Evolutionary conservation across 1,284 basidiomycete genomes (phyloP), one percentile per base, ranked within the genome.

Genomic region (Moesziomyces sp.): DNA sequence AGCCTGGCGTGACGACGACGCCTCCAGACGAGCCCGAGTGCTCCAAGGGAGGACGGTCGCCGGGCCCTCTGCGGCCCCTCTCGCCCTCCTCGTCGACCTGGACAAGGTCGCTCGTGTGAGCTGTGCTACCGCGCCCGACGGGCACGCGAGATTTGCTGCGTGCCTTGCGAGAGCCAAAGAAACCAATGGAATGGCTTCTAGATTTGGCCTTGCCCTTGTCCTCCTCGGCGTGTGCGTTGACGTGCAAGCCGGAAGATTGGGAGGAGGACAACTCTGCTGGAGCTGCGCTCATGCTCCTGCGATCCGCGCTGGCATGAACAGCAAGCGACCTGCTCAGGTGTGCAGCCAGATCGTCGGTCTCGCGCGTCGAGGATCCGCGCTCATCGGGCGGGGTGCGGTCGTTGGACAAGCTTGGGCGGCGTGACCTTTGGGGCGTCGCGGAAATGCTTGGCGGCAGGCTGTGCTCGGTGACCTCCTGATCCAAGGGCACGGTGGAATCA

Each of bases 81-180:
- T 54, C 57, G 16, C 65, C 54, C 49, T 76, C 73, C 46, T 71
- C 73, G 19, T 75, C 60, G 9, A 75, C 73, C 42, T 69, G 58
- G 35, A 65, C 3, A 5, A 74, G 59, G 5, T 74, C 72, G 49
- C 51, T 61, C 2, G 59, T 38, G 19, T 74, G 72, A n/a, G 59
- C 52, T 1, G 57, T 26, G 13, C 26, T 35, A n/a, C 60, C 62
- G 9, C 55, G 54, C 19, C 55, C 48, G 6, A 52, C 21, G 3
- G 53, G 60, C 6, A 51, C 68, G 23, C 73, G 47, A 13, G 68
- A 71, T 48, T 75, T 75, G 60, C 67, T 71, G 13, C 68, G 52
- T 13, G 73, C 62, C 44, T 75, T 75, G 18, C 68, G 56, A 6
- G 62, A 56, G 13, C 59, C 67, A 35, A 75, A 75, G 54, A 75